Base-by-base conservation (phyloP, 2,329 filamentous ascomycete genomes). In the Pyrenophora graminea region DNA sequence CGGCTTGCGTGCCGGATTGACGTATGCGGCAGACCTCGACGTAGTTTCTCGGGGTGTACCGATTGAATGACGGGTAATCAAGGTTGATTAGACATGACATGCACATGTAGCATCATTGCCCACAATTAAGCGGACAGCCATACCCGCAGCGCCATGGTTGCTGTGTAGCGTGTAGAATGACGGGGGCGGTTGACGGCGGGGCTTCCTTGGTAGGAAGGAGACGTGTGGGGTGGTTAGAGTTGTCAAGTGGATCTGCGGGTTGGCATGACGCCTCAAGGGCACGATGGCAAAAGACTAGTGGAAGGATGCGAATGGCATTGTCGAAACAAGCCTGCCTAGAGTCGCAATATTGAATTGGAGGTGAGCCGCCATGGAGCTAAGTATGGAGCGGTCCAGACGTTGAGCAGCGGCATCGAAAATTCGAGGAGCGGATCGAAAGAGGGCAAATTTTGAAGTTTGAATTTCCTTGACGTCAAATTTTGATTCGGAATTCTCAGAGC, bases 161-260 rank as follows among this genome's bases (percentile, higher is more conserved):
- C 17, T 10, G 19, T 12, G 33, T 42, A 51, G 39, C 39, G 39
- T 18, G 30, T 31, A 15, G 15, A 15, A 43, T 19, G 33, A 32
- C 31, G 36, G 39, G 49, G 23, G 15, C 25, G 33, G 33, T 40
- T n/a, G 32, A 42, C 37, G 38, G 32, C 15, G 19, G 13, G 18
- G 18, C 34, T 41, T 25, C 38, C 32, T 32, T 21, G 12, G 13
- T 32, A 15, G 36, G 23, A 45, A 49, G 30, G 39, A 34, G 19
- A 32, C 31, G 21, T 23, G 52, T 51, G 48, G 32, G 39, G 53
- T 47, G 43, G 42, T 39, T 30, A 50, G 15, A 25, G 15, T 13
- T 23, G 31, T 46, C 39, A 47, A 47, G 48, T 13, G 21, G 59
- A 60, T 62, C 56, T 54, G 45, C 53, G 51, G 46, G 48, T 54